A percentile compares a stretch with the other conserved stretches of the same genome.
Evolutionary conservation across 2,329 filamentous ascomycete species (phyloP).

Genomic region (Verticillium longisporum): DNA sequence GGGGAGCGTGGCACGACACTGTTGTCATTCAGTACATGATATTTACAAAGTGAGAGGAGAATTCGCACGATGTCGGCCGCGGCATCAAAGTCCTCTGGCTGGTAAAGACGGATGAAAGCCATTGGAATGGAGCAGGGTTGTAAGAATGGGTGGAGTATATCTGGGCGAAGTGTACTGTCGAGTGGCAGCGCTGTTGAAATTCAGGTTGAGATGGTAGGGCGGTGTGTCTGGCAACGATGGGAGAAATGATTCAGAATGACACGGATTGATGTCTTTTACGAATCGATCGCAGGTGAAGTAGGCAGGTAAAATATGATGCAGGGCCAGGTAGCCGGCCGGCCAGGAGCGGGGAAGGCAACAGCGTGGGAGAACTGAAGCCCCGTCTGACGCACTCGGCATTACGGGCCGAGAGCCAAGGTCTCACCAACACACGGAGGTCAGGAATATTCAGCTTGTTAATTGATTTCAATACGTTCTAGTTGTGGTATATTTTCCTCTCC

Average conservation of each 20-base stretch:
- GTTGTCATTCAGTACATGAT: background rate
- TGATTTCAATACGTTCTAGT: constrained; percentile 4
- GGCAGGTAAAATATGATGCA: background rate
- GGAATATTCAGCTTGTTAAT: constrained; percentile 1
- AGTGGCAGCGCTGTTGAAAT: too few relatives aligned
- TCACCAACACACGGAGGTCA: background rate
- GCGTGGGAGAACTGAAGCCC: background rate
- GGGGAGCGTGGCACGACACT: constrained; percentile 43
- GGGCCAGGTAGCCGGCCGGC: background rate
- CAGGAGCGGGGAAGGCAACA: background rate
- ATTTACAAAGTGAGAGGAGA: background rate
- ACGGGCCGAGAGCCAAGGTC: background rate
- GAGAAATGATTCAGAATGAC: too few relatives aligned
- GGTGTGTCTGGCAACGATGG: too few relatives aligned
- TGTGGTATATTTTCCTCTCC: constrained; percentile 7
- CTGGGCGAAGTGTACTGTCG: too few relatives aligned
- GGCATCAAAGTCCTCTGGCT: constrained; percentile 29
- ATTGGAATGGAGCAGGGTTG: background rate
- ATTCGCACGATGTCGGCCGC: constrained; percentile 32
- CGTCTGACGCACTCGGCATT: background rate
- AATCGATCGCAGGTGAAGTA: too few relatives aligned
- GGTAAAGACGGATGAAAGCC: constrained; percentile 36
- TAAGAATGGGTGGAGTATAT: too few relatives aligned
- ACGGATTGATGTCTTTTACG: too few relatives aligned
- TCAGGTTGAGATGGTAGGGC: too few relatives aligned